Base-by-base conservation (phyloP, 2,329 filamentous ascomycete genomes). In the Alternaria tenuissima region DNA sequence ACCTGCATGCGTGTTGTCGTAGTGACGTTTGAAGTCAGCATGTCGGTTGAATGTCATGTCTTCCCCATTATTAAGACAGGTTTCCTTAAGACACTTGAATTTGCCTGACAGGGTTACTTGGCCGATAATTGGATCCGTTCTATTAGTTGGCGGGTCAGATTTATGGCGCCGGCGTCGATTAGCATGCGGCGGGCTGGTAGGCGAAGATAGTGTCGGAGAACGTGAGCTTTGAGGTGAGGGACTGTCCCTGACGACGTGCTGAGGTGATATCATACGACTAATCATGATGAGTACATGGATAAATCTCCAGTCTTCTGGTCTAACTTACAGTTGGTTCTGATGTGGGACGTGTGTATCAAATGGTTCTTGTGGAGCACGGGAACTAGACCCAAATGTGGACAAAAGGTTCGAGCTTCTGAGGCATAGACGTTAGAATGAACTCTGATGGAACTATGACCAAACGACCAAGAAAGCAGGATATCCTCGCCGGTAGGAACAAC, bases 21-120 rank as follows among this genome's bases (percentile, higher is more conserved):
- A 61, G 41, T 78, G 75, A 1, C 75, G 66, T 5, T 72, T 68
- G 20, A 78, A 67, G 47, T 78, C 75, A 1, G 75, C 75, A 14
- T 72, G 68, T 3, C 75, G 68, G 7, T 69, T 70, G 36, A 77
- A 78, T 1, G 52, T 64, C 4, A 68, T 34, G 12, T 63, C 59
- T 6, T 57, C 36, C 16, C 34, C 30, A 18, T 48, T 43, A 7
- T 42, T 18, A 12, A 44, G 24, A 43, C 75, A 77, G 0, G 48
- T 24, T 8, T 59, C 8, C 2, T 67, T 51, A 3, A 66, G 32
- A 51, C 75, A 77, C n/a, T 62, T 61, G 57, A 76, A 74, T 22
- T 65, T 70, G 1, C 69, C 67, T 38, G 63, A 53, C 3, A 54
- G 49, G 3, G 74, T 69, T 9, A 76, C 67, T 41, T 69, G 59